phyloP scores from a whole-genome alignment of 805 yeast genomes.

The Debaryomyces prosopidis region DNA sequence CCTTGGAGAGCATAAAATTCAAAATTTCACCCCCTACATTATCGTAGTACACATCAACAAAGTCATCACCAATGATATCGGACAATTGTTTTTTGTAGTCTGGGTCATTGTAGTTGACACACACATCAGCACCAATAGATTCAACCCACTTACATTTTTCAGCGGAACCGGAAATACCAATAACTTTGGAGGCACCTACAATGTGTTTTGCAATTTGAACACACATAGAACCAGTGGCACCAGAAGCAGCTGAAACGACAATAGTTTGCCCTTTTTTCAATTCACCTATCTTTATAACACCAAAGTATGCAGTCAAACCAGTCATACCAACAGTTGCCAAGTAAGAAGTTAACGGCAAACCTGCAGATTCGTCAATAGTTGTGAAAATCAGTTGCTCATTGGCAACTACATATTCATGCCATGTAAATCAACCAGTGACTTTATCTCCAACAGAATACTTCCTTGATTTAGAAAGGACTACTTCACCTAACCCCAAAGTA shows the following conservation, averaged over 20 bases:
- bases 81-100: constrained; percentile 24
- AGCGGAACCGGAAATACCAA: constrained; percentile 62
- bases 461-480: constrained; percentile 46
- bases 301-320: constrained; percentile 62
- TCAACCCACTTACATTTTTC: constrained; percentile 57
- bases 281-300: constrained; percentile 50
- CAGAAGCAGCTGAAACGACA: constrained; percentile 65
- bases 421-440: constrained; percentile 39
- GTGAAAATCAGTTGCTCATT: constrained; percentile 22
- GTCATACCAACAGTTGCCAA: constrained; percentile 56
- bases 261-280: constrained; percentile 46
- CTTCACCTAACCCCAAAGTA: constrained; percentile 48
- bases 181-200: constrained; percentile 53
- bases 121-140: constrained; percentile 52
- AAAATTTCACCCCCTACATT: constrained; percentile 65
- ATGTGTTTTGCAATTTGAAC: constrained; percentile 58
- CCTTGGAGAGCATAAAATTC: constrained; percentile 40
- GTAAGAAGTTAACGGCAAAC: constrained; percentile 43
- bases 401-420: constrained; percentile 50
- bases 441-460: constrained; percentile 45
- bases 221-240: constrained; percentile 65
- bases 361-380: constrained; percentile 24
- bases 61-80: constrained; percentile 42
- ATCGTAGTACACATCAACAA: constrained; percentile 57
- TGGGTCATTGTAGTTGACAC: constrained; percentile 47